Evolutionary conservation across 805 yeast genomes (phyloP).

Genomic region (Yarrowia bubula): DNA sequence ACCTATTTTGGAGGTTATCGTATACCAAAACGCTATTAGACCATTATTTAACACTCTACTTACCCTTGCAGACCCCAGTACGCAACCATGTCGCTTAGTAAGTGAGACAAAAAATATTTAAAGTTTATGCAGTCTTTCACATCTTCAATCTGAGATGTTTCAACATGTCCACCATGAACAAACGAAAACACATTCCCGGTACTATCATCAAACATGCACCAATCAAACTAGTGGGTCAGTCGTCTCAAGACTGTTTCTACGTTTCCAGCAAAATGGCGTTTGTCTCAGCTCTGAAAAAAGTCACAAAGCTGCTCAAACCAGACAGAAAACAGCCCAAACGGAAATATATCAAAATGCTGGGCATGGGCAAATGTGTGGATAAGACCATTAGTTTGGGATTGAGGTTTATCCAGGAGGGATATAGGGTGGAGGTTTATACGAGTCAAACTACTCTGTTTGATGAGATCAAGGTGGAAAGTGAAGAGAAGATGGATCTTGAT

Average conservation of each 20-base stretch:
- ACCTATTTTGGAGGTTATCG: no score
- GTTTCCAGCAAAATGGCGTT: slow-evolving; percentile 69
- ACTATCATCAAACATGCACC: slow-evolving; percentile 23
- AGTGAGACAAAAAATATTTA: no score
- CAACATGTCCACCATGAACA: neutral
- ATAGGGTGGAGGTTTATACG: slow-evolving; percentile 60
- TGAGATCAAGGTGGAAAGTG: slow-evolving; percentile 46
- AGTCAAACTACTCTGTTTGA: slow-evolving; percentile 69
- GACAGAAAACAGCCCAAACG: slow-evolving; percentile 44
- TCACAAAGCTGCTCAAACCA: slow-evolving; percentile 51
- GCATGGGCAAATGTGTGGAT: slow-evolving; percentile 73
- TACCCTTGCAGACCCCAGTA: no score
- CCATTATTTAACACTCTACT: no score
- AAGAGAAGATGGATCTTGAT: neutral
- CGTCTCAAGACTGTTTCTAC: slow-evolving; percentile 40
- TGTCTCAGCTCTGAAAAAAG: slow-evolving; percentile 67
- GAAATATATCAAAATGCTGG: slow-evolving; percentile 55
- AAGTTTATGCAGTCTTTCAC: neutral
- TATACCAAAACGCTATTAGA: no score
- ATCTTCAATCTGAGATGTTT: no score
- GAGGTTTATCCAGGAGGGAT: slow-evolving; percentile 53
- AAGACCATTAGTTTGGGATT: slow-evolving; percentile 62
- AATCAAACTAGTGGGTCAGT: slow-evolving; percentile 5
- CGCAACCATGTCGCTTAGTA: no score
- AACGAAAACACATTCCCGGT: neutral